Evolutionary conservation across 2,329 filamentous ascomycete genomes (phyloP).

Genomic region (Trichophyton verrucosum): DNA sequence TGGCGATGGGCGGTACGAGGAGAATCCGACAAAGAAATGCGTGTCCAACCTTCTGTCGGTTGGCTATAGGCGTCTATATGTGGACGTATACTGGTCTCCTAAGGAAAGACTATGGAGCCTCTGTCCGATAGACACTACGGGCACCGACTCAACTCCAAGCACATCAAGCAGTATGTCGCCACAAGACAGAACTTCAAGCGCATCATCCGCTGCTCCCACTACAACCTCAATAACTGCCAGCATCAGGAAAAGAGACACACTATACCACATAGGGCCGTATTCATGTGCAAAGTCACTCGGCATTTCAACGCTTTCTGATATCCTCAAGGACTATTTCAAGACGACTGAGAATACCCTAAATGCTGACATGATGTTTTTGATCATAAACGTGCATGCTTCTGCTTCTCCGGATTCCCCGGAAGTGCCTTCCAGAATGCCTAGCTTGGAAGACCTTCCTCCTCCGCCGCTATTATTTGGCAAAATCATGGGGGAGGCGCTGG

Average conservation of each 20-base stretch:
- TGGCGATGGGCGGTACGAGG: conserved; percentile 40
- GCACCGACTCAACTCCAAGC: conserved; percentile 10
- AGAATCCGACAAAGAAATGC: conserved; percentile 41
- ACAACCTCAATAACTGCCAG: conserved; percentile 2
- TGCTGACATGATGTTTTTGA: conserved; percentile 42
- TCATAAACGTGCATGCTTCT: conserved; percentile 50
- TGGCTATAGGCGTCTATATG: conserved; percentile 46
- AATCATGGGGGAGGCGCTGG: conserved; percentile 38
- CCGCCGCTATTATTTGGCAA: conserved; percentile 35
- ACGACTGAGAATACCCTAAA: conserved; percentile 43
- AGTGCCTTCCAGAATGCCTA: conserved; percentile 30
- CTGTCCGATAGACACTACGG: conserved; percentile 40
- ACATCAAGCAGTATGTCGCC: background rate
- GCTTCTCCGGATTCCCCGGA: conserved; percentile 31
- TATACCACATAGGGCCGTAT: conserved; percentile 41
- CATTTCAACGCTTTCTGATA: conserved; percentile 37
- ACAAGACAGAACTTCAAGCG: background rate
- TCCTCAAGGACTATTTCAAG: conserved; percentile 43
- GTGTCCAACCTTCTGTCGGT: conserved; percentile 50
- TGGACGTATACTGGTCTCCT: conserved; percentile 54
- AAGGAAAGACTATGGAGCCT: conserved; percentile 44
- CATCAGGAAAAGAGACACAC: conserved; percentile 6
- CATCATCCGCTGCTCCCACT: background rate
- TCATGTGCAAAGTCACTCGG: conserved; percentile 44
- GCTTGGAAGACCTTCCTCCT: conserved; percentile 34